Percentiles rank a stretch among this genome's conserved stretches.
Evolutionary conservation across 768 basidiomycete species (phyloP).

Genomic region (Phaeolepiota aurea): DNA sequence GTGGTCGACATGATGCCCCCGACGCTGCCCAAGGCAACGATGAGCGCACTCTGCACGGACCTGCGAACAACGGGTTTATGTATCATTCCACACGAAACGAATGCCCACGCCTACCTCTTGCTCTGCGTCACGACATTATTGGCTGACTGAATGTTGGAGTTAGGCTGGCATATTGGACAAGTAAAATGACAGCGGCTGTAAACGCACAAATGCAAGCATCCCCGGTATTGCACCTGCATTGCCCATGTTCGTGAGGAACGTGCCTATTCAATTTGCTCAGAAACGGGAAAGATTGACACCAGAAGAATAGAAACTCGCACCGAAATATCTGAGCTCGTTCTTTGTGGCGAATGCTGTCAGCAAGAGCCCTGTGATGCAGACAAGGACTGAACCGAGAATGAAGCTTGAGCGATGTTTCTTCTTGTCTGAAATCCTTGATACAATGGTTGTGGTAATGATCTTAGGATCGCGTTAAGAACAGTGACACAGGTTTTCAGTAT

Average conservation of each 20-base stretch:
- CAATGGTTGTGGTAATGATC: constrained; percentile 30
- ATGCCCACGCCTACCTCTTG: constrained; percentile 22
- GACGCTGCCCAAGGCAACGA: constrained; percentile 30
- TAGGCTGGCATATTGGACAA: constrained; percentile 8
- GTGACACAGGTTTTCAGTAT: not conserved
- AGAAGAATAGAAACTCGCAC: constrained; percentile 10
- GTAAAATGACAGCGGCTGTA: not conserved
- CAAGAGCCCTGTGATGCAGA: constrained; percentile 29
- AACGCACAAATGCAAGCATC: constrained; percentile 31
- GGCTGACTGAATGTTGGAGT: constrained; percentile 17
- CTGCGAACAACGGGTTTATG: constrained; percentile 9
- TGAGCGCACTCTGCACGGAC: constrained; percentile 29
- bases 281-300: not conserved
- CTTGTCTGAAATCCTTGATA: constrained; percentile 39
- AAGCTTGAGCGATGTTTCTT: constrained; percentile 32
- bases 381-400: constrained; percentile 26
- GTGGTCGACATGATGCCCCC: constrained; percentile 37
- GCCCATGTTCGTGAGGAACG: constrained; percentile 34
- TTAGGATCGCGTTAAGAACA: constrained; percentile 6
- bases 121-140: constrained; percentile 43
- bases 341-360: constrained; percentile 28
- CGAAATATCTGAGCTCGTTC: constrained; percentile 33
- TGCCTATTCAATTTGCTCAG: no score
- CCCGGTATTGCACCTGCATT: constrained; percentile 34
- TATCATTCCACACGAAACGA: not conserved